phyloP scores from a whole-genome alignment of 768 basidiomycete species.

The Aureoboletus auriporus region DNA sequence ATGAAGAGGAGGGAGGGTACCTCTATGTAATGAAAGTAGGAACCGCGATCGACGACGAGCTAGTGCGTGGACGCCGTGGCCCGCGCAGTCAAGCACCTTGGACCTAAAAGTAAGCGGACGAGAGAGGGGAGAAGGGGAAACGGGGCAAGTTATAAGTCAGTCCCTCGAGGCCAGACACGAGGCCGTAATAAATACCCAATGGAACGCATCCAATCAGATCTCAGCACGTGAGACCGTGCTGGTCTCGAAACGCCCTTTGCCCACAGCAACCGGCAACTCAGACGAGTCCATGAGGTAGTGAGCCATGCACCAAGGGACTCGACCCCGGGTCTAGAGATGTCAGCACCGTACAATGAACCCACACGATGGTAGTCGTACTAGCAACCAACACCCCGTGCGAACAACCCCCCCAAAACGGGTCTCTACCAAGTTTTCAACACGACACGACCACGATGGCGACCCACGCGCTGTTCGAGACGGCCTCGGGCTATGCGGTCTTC shows the following conservation, averaged over 20 bases:
- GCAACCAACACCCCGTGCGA: no score
- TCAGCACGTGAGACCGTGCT: conserved; percentile 16
- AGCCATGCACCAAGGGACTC: no score
- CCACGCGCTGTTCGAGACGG: conserved; percentile 89
- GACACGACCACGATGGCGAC: conserved; percentile 49
- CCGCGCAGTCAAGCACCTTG: conserved; percentile 22
- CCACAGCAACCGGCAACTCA: no score
- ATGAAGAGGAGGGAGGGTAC: conserved; percentile 1
- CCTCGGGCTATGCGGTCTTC: conserved; percentile 93
- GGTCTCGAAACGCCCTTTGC: no score
- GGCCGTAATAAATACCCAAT: conserved; percentile 21
- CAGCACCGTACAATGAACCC: no score
- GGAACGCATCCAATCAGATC: conserved; percentile 17
- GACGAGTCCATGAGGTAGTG: no score
- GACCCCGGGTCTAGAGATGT: no score
- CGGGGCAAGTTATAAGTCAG: conserved; percentile 14
- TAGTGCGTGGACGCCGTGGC: conserved; percentile 15
- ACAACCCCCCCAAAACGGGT: background rate
- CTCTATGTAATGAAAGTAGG: conserved; percentile 8
- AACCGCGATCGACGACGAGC: conserved; percentile 14
- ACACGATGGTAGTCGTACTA: no score
- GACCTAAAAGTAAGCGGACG: conserved; percentile 16
- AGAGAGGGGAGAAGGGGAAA: background rate
- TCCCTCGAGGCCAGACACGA: conserved; percentile 27
- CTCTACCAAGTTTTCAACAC: no score